phyloP scores from a whole-genome alignment of 2,329 filamentous ascomycete species.

The Trichoderma polysporum region DNA sequence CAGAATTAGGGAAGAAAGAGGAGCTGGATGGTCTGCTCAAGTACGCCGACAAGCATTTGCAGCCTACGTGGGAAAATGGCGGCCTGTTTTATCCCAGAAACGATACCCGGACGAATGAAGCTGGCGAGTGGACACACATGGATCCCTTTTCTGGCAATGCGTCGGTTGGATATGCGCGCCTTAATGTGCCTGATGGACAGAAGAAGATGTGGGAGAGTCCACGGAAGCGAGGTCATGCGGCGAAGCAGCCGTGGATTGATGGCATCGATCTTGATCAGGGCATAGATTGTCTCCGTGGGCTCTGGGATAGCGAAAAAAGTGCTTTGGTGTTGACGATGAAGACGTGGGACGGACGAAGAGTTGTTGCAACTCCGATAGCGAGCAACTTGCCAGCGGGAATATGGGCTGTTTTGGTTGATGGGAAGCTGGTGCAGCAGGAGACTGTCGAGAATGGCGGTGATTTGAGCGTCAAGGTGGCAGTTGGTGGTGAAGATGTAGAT shows the following conservation, averaged over 20 bases:
- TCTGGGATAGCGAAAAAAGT: slow-evolving; percentile 12
- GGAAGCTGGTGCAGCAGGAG: not conserved
- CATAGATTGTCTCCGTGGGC: slow-evolving; percentile 14
- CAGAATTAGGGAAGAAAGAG: slow-evolving; percentile 31
- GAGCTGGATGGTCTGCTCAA: slow-evolving; percentile 27
- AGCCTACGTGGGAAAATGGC: slow-evolving; percentile 35
- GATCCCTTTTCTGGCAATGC: slow-evolving; percentile 40
- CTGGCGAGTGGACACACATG: slow-evolving; percentile 30
- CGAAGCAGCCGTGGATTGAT: slow-evolving; percentile 18
- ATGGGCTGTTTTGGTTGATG: slow-evolving; percentile 13
- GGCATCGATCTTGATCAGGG: slow-evolving; percentile 6
- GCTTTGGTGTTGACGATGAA: slow-evolving; percentile 15
- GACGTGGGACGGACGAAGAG: slow-evolving; percentile 8
- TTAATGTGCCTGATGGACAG: slow-evolving; percentile 39
- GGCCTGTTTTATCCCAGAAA: slow-evolving; percentile 37
- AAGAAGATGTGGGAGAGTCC: slow-evolving; percentile 37
- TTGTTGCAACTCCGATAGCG: not conserved
- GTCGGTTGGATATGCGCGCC: slow-evolving; percentile 36
- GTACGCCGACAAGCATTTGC: slow-evolving; percentile 31
- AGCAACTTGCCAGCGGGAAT: slow-evolving; percentile 9
- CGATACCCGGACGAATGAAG: slow-evolving; percentile 26
- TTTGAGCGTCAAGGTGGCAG: not conserved
- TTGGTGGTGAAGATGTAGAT: slow-evolving; percentile 10
- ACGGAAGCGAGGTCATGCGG: slow-evolving; percentile 27
- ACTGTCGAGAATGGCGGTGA: not conserved